Evolutionary conservation across 768 basidiomycete genomes (phyloP).

Genomic region (Trametes gibbosa): DNA sequence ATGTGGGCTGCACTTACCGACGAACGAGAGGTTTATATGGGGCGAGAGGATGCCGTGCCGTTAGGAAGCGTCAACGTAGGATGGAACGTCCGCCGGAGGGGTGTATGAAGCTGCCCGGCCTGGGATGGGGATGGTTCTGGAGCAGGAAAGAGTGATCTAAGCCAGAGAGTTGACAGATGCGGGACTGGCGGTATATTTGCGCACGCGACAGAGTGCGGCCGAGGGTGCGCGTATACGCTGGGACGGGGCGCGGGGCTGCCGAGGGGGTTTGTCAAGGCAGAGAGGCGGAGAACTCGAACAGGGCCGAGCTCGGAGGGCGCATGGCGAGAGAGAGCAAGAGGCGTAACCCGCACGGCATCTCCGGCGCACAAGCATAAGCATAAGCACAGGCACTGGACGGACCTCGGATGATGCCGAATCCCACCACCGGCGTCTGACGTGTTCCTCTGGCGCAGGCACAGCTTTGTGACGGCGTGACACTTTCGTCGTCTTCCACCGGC

Average conservation of each 20-base stretch:
- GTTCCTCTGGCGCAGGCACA: neutral
- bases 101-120: constrained; percentile 9
- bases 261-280: neutral
- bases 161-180: too few relatives aligned
- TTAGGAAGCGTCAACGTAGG: constrained; percentile 5
- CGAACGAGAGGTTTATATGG: constrained; percentile 1
- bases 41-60: constrained; percentile 1
- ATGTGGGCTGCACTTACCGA: neutral
- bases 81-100: neutral
- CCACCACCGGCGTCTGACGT: neutral
- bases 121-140: neutral
- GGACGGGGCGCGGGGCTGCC: neutral
- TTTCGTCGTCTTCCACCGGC: too few relatives aligned
- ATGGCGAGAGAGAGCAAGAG: neutral
- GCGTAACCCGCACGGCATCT: neutral
- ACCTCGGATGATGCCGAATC: too few relatives aligned
- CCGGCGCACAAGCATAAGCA: too few relatives aligned
- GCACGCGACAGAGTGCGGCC: neutral
- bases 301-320: neutral
- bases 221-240: neutral
- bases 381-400: too few relatives aligned
- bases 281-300: neutral
- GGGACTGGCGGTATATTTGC: too few relatives aligned
- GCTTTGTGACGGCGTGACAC: neutral
- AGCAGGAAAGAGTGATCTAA: neutral